Evolutionary conservation across 2,329 filamentous ascomycete species (phyloP), one percentile per base, ranked within the genome.

Genomic region (Xenosphaeropsis pyriputrescens): DNA sequence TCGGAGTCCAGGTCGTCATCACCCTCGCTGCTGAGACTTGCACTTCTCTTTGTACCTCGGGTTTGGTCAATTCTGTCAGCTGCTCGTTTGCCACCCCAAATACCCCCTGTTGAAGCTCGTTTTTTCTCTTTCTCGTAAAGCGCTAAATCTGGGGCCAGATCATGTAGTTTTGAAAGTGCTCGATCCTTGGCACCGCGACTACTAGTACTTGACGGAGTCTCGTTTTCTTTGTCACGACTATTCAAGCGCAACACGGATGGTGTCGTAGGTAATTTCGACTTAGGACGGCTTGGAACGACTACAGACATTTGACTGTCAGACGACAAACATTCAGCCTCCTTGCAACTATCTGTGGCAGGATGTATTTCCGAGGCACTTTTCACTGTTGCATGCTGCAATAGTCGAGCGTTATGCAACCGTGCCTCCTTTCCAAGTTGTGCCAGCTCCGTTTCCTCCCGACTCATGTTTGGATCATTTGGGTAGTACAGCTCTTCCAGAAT

Each of bases 101-200:
- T 64, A 19, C 58, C 57, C 3, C 54, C 64, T 36, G 63, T 74
- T 43, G 54, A 52, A 6, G 62, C 58, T 15, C 91, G 76, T 62
- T 93, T 95, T 64, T 74, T 85, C 60, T 98, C 91, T 54, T 91
- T 94, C 52, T 96, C 82, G 51, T 91, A 98, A 22, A 93, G 64
- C 2, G 79, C 80, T 51, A 96, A 86, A 52, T 98, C 91, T 1
- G 79, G 72, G 1, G 84, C 86, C 40, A 89, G 65, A 29, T 74
- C 71, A 38, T 91, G 84, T 6, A 96, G 62, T 45, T 74, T 77
- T 26, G 77, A 73, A n/a, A 80, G 62, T 11, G 91, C 91, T 51
- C 82, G 80, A 31, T 81, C 77, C 56, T 96, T 98, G 12, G 91
- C 89, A 50, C 85, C 91, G 39, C 91, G 79, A 46, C 83, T 84